phyloP scores from a whole-genome alignment of 2,329 filamentous ascomycete genomes.

The Sporothrix variecibatus region DNA sequence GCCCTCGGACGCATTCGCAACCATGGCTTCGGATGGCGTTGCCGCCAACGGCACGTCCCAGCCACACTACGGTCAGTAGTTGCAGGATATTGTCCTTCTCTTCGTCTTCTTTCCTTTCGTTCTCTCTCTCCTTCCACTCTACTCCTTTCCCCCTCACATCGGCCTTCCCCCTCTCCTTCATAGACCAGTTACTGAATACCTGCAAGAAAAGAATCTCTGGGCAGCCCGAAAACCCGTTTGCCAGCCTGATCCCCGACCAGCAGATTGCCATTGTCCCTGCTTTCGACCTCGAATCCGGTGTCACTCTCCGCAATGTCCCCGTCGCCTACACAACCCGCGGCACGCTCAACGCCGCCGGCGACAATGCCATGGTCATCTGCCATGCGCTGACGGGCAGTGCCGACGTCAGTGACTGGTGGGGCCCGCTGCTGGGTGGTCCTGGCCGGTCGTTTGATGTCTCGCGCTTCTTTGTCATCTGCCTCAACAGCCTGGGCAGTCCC shows the following conservation, averaged over 20 bases:
- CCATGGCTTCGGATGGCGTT: slow-evolving; percentile 24
- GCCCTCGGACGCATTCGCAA: background rate
- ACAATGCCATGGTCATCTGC: slow-evolving; percentile 76
- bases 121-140: background rate
- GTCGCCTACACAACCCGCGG: slow-evolving; percentile 69
- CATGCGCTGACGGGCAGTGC: slow-evolving; percentile 84
- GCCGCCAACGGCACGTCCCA: slow-evolving; percentile 25
- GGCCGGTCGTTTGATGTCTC: slow-evolving; percentile 80
- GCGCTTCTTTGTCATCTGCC: slow-evolving; percentile 81
- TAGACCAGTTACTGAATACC: slow-evolving; percentile 62
- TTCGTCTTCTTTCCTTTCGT: background rate
- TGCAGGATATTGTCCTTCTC: background rate
- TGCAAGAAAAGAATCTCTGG: slow-evolving; percentile 64
- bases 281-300: slow-evolving; percentile 92
- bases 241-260: slow-evolving; percentile 83
- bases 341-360: slow-evolving; percentile 57
- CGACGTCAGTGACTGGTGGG: slow-evolving; percentile 88
- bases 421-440: slow-evolving; percentile 74
- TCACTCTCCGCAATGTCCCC: slow-evolving; percentile 73
- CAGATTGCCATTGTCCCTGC: slow-evolving; percentile 81
- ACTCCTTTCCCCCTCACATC: slow-evolving; percentile 21
- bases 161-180: background rate
- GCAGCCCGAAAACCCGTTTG: slow-evolving; percentile 91
- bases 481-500: slow-evolving; percentile 82
- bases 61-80: slow-evolving; percentile 32